phyloP scores from a whole-genome alignment of 345 rosid species.

The Gossypium bickii region DNA sequence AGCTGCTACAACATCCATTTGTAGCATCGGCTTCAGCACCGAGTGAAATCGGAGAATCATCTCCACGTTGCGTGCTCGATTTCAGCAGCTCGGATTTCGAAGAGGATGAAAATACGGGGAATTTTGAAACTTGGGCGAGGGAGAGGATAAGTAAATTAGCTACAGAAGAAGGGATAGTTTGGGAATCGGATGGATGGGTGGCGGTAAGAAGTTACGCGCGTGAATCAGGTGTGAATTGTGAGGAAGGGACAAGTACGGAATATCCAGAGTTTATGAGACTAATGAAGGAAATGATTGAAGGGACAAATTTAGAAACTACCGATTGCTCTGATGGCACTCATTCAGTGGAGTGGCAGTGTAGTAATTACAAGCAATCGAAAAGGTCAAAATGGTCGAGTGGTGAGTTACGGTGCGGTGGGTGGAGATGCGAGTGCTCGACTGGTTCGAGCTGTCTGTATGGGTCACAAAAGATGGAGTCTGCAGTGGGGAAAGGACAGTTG shows the following conservation, averaged over 20 bases:
- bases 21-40: conserved; percentile 27
- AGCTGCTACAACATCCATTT: conserved; percentile 65
- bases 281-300: neutral
- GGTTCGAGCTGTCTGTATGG: conserved; percentile 22
- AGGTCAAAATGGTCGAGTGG: neutral
- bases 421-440: neutral
- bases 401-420: neutral
- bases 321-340: neutral
- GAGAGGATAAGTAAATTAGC: conserved; percentile 44
- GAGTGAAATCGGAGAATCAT: conserved; percentile 27
- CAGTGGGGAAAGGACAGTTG: conserved; percentile 19
- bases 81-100: conserved; percentile 50
- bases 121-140: conserved; percentile 16
- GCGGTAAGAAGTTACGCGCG: conserved; percentile 27
- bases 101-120: conserved; percentile 18
- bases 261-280: conserved; percentile 5
- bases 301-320: conserved; percentile 9
- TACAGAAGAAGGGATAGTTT: conserved; percentile 27
- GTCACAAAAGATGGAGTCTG: conserved; percentile 11
- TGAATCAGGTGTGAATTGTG: conserved; percentile 12
- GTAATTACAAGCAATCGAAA: neutral
- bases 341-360: conserved; percentile 15
- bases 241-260: conserved; percentile 23
- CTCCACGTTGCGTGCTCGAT: conserved; percentile 82
- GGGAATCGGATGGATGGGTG: conserved; percentile 66